Evolutionary conservation across 2,329 filamentous ascomycete species (phyloP).

Genomic region (Botrytis aclada): DNA sequence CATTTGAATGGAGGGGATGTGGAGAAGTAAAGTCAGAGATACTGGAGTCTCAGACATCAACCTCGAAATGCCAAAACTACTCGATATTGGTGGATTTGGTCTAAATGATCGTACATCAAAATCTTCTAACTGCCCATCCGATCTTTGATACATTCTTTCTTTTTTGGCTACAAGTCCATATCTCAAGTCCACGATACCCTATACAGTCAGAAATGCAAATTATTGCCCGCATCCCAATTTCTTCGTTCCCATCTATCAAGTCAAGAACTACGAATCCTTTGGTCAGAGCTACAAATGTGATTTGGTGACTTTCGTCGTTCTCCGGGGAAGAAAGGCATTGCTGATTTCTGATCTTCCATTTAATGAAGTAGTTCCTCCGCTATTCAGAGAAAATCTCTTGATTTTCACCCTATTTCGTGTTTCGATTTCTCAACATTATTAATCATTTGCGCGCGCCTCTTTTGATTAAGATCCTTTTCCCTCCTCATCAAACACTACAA

Average conservation of each 20-base stretch:
- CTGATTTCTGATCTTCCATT: not conserved
- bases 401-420: not conserved
- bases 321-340: not conserved
- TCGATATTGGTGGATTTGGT: not conserved
- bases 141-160: not conserved
- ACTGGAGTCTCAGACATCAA: not conserved
- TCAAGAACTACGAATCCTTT: not conserved
- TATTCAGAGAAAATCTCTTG: not conserved
- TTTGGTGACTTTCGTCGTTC: not conserved
- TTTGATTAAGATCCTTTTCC: not conserved
- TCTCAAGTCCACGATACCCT: not conserved
- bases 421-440: not conserved
- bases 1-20: constrained; percentile 46
- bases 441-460: not conserved
- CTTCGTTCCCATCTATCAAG: not conserved
- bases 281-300: not conserved
- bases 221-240: not conserved
- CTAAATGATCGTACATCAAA: not conserved
- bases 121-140: not conserved
- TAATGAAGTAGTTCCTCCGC: not conserved
- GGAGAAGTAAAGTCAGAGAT: not conserved
- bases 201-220: not conserved
- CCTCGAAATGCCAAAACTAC: not conserved
- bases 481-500: not conserved
- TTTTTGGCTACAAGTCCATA: not conserved